Conservation (phyloP, 2,329 filamentous ascomycete species). For the Exserohilum turcica region DNA sequence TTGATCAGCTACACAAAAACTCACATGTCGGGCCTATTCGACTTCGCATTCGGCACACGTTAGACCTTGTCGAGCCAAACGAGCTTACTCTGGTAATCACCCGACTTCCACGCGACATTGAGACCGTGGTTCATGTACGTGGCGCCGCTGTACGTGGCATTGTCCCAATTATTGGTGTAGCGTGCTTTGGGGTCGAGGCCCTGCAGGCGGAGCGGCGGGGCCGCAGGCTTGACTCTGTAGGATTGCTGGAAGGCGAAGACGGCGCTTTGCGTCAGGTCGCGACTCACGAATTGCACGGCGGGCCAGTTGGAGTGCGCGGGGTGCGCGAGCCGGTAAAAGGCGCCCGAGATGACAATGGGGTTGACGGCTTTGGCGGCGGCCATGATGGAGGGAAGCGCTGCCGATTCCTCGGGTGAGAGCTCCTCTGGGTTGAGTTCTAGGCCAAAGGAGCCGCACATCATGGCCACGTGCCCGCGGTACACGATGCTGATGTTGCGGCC, state of each 20-base stretch:
- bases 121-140: constrained; percentile 68
- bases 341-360: constrained; percentile 63
- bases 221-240: constrained; percentile 58
- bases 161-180: constrained; percentile 59
- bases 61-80: constrained; percentile 58
- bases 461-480: constrained; percentile 69
- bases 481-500: constrained; percentile 60
- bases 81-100: constrained; percentile 64
- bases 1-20: too few species aligned
- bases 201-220: constrained; percentile 60
- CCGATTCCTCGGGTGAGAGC: constrained; percentile 58
- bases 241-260: constrained; percentile 67
- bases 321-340: constrained; percentile 64
- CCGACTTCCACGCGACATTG: constrained; percentile 55
- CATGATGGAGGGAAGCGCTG: constrained; percentile 61
- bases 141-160: constrained; percentile 60
- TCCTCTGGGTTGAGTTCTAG: constrained; percentile 65
- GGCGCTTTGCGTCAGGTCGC: constrained; percentile 57
- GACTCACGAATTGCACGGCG: constrained; percentile 63
- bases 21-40: not conserved
- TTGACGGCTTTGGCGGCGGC: constrained; percentile 61
- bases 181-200: constrained; percentile 61
- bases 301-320: constrained; percentile 67
- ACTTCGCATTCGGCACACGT: too few species aligned
- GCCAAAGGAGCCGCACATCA: constrained; percentile 72